phyloP scores from a whole-genome alignment of 2,329 filamentous ascomycete species.

The Neofusicoccum ribis region DNA sequence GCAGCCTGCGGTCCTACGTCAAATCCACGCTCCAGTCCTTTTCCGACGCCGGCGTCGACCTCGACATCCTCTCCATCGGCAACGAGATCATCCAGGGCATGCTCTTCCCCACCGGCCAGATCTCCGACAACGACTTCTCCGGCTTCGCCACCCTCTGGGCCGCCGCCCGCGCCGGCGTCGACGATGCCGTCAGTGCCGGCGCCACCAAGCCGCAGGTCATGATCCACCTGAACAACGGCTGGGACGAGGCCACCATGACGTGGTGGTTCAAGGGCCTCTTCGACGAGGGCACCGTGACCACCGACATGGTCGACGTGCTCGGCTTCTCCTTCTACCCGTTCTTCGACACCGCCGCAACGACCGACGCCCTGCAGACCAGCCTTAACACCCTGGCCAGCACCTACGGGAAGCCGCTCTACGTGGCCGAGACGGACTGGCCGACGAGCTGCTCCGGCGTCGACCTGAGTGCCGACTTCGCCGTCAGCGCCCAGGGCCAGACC shows the following conservation, averaged over 20 bases:
- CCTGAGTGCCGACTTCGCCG: conserved; percentile 60
- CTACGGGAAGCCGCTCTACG: conserved; percentile 67
- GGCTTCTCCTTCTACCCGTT: conserved; percentile 75
- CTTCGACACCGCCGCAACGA: conserved; percentile 61
- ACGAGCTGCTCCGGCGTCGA: conserved; percentile 54
- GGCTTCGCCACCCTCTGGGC: conserved; percentile 67
- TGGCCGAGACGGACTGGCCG: conserved; percentile 73
- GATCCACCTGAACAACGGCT: conserved; percentile 76
- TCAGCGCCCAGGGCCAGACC: conserved; percentile 63
- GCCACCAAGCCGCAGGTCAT: conserved; percentile 64
- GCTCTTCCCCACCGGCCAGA: conserved; percentile 64
- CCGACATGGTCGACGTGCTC: conserved; percentile 67
- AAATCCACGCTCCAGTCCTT: conserved; percentile 62
- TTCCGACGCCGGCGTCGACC: conserved; percentile 53
- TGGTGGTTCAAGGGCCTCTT: conserved; percentile 56
- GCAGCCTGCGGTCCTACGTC: conserved; percentile 70
- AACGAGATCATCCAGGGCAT: conserved; percentile 71
- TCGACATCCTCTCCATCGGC: conserved; percentile 67
- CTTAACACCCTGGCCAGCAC: conserved; percentile 60
- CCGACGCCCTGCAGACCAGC: conserved; percentile 56
- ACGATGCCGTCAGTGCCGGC: conserved; percentile 56
- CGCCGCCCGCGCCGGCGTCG: conserved; percentile 64
- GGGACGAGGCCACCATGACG: conserved; percentile 66
- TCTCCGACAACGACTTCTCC: conserved; percentile 47
- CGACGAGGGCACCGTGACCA: conserved; percentile 52